These are phyloP conservation scores for Aspergillus homomorphus DNA, from an alignment of 495 filamentous ascomycete genomes.

Conservation along the genomic window DNA sequence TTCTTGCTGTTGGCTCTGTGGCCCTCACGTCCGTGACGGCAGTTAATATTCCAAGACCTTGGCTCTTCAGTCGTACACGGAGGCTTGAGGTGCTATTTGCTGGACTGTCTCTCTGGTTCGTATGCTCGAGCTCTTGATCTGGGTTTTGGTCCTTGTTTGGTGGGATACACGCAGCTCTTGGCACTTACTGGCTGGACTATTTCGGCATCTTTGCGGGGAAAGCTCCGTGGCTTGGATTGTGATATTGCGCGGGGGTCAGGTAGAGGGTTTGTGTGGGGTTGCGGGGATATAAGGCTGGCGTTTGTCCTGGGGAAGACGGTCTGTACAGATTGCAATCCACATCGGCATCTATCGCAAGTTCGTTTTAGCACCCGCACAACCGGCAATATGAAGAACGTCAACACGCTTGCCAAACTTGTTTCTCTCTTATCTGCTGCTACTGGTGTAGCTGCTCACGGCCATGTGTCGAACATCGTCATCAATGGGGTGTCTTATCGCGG, in stretches of 20 bases:
- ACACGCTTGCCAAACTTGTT: not conserved
- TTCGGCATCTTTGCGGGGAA: not conserved
- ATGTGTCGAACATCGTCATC: conserved; percentile 30
- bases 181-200: not conserved
- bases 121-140: not conserved
- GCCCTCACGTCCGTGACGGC: not conserved
- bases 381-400: conserved; percentile 6
- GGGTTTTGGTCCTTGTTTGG: not conserved
- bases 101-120: not conserved
- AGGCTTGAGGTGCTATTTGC: not conserved
- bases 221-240: not conserved
- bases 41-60: not conserved
- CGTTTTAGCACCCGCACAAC: not conserved
- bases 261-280: not conserved
- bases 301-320: not conserved
- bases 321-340: not conserved
- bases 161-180: not conserved
- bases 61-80: not conserved
- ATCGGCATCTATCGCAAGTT: not conserved
- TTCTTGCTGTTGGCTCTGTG: not conserved
- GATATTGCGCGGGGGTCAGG: too few relatives aligned
- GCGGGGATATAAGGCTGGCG: not conserved
- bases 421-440: conserved; percentile 13
- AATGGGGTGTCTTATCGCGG: conserved; percentile 29
- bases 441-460: conserved; percentile 26